Percentiles rank a stretch among this genome's conserved stretches.
phyloP scores from a whole-genome alignment of 1,284 basidiomycete genomes.

The Tilletiaria anomala region DNA sequence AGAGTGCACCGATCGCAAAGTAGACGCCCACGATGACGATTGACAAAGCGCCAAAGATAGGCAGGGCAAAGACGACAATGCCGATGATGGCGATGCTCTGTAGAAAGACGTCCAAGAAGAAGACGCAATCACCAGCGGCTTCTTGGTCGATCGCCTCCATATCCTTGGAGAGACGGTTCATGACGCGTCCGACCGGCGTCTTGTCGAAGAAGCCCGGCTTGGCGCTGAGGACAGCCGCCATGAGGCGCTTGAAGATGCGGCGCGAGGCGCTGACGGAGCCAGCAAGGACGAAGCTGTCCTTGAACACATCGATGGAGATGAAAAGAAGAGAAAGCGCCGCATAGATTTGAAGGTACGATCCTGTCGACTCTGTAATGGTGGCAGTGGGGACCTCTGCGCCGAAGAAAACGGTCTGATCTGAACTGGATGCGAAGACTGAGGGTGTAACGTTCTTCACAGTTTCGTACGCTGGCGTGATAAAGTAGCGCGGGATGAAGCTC shows the following conservation, averaged over 20 bases:
- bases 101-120: slow-evolving; percentile 13
- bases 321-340: slow-evolving; percentile 16
- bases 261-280: slow-evolving; percentile 28
- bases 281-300: slow-evolving; percentile 22
- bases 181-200: slow-evolving; percentile 36
- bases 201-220: slow-evolving; percentile 40
- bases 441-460: no score
- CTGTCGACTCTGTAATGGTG: not conserved
- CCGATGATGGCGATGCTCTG: slow-evolving; percentile 16
- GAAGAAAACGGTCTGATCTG: no score
- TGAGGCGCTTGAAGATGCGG: slow-evolving; percentile 43
- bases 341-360: slow-evolving; percentile 25
- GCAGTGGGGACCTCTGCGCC: not conserved
- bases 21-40: slow-evolving; percentile 24
- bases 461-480: not conserved
- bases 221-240: slow-evolving; percentile 74
- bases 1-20: slow-evolving; percentile 31
- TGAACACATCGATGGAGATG: slow-evolving; percentile 20
- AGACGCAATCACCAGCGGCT: slow-evolving; percentile 14
- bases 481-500: not conserved
- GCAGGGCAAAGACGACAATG: slow-evolving; percentile 35
- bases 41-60: slow-evolving; percentile 19
- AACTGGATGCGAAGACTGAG: no score
- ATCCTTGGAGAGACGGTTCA: slow-evolving; percentile 37
- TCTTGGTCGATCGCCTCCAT: slow-evolving; percentile 39